These are phyloP conservation scores for Torulaspora gathmanii DNA, from an alignment of 805 yeast genomes.

Conservation along the genomic window DNA sequence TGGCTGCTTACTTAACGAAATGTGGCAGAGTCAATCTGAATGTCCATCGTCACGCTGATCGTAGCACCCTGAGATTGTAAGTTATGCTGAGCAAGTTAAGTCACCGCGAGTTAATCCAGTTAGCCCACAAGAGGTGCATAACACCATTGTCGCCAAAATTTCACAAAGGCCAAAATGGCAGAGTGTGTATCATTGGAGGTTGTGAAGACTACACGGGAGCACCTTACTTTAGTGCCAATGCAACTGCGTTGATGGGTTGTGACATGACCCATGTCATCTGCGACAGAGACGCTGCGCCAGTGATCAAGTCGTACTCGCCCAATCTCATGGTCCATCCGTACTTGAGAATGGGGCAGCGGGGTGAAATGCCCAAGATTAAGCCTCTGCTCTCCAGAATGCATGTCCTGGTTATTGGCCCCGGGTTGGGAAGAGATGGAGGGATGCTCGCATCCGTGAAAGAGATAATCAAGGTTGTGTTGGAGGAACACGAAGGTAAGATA, in stretches of 20 bases:
- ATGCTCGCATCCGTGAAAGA: slow-evolving; percentile 59
- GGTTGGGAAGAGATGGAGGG: slow-evolving; percentile 75
- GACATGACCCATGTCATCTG: slow-evolving; percentile 91
- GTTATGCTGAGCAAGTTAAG: slow-evolving; percentile 18
- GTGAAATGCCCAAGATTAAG: slow-evolving; percentile 53
- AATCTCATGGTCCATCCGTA: slow-evolving; percentile 96
- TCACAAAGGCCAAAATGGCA: slow-evolving; percentile 89
- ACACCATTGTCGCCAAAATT: slow-evolving; percentile 71
- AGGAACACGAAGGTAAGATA: slow-evolving; percentile 49
- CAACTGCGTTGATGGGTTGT: slow-evolving; percentile 79
- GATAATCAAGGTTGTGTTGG: slow-evolving; percentile 44
- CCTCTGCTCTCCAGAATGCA: slow-evolving; percentile 62
- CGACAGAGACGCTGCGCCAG: slow-evolving; percentile 68
- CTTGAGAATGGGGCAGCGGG: slow-evolving; percentile 47
- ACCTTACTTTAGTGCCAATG: slow-evolving; percentile 83
- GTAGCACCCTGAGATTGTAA: not conserved
- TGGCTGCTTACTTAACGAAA: not conserved
- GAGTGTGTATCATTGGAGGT: slow-evolving; percentile 86
- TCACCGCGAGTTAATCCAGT: slow-evolving; percentile 43
- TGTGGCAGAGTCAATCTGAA: not conserved
- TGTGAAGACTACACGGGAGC: slow-evolving; percentile 97
- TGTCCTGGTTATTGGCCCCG: slow-evolving; percentile 87
- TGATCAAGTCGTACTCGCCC: slow-evolving; percentile 85
- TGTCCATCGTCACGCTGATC: not conserved
- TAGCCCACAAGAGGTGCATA: slow-evolving; percentile 49